phyloP scores from a whole-genome alignment of 108 stramenopile genomes.

The Craspedostauros australis region DNA sequence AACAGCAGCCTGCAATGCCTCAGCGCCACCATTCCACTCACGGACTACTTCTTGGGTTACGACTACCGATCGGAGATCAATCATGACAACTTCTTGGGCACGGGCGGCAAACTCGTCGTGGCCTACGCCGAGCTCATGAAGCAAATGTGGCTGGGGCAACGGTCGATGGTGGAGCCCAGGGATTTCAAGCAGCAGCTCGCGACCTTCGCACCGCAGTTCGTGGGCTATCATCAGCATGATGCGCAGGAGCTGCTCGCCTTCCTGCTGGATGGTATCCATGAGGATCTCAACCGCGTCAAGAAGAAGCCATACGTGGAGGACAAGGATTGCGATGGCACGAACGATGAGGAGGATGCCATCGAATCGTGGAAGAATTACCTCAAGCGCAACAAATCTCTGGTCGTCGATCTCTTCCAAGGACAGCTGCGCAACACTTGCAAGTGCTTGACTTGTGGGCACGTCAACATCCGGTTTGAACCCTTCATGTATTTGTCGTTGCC shows the following conservation, averaged over 20 bases:
- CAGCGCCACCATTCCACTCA: conserved; percentile 75
- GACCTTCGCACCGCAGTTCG: conserved; percentile 82
- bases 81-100: conserved; percentile 79
- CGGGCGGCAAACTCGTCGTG: conserved; percentile 67
- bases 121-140: conserved; percentile 81
- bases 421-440: conserved; percentile 81
- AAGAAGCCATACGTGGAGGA: conserved; percentile 82
- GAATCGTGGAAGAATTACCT: conserved; percentile 85
- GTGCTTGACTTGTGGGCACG: conserved; percentile 63
- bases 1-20: conserved; percentile 91
- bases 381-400: conserved; percentile 73
- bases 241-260: conserved; percentile 84
- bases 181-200: conserved; percentile 67
- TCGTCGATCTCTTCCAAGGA: conserved; percentile 96
- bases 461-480: conserved; percentile 87
- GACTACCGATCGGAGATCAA: conserved; percentile 85
- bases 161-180: conserved; percentile 21
- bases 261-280: conserved; percentile 89
- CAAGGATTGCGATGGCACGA: conserved; percentile 74
- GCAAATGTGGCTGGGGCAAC: conserved; percentile 76
- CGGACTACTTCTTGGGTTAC: conserved; percentile 85
- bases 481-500: conserved; percentile 94
- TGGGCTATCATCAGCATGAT: conserved; percentile 91
- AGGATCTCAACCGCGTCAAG: conserved; percentile 90
- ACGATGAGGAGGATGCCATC: conserved; percentile 75